Evolutionary conservation across 306 rosid species (phyloP).

Genomic region (Prunus mongolica): DNA sequence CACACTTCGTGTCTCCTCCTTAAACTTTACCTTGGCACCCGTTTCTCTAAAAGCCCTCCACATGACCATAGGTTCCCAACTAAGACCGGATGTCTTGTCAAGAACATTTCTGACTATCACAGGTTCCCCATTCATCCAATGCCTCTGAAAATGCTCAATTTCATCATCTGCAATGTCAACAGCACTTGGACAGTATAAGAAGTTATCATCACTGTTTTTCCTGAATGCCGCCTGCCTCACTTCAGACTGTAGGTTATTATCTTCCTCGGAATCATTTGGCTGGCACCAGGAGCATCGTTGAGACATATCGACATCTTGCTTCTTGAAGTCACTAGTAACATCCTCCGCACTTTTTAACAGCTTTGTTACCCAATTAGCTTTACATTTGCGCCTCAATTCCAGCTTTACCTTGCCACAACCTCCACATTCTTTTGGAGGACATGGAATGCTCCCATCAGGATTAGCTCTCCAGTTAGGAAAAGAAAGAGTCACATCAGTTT

Average conservation of each 20-base stretch:
- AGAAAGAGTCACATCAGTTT: not conserved
- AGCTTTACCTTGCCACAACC: slow-evolving; percentile 45
- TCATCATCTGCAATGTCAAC: slow-evolving; percentile 18
- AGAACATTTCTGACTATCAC: slow-evolving; percentile 46
- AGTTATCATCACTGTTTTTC: slow-evolving; percentile 30
- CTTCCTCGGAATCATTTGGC: slow-evolving; percentile 8
- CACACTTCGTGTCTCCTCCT: slow-evolving; percentile 41
- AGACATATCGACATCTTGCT: slow-evolving; percentile 13
- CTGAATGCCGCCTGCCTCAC: slow-evolving; percentile 36
- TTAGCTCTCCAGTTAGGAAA: slow-evolving; percentile 35
- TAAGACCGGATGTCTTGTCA: slow-evolving; percentile 46
- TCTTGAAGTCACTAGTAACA: slow-evolving; percentile 23
- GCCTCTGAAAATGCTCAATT: slow-evolving; percentile 36
- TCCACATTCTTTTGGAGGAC: slow-evolving; percentile 40
- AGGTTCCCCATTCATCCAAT: slow-evolving; percentile 46
- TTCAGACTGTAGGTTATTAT: slow-evolving; percentile 4
- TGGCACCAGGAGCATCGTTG: slow-evolving; percentile 35
- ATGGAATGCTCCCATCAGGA: slow-evolving; percentile 41
- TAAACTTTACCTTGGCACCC: slow-evolving; percentile 35
- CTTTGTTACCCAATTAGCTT: slow-evolving; percentile 30
- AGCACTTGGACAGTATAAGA: slow-evolving; percentile 34
- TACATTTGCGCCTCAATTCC: slow-evolving; percentile 31
- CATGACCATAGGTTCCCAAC: slow-evolving; percentile 58
- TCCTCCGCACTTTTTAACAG: slow-evolving; percentile 31
- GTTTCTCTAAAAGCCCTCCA: slow-evolving; percentile 50